Evolutionary conservation across 2,329 filamentous ascomycete species (phyloP), one percentile per base, ranked within the genome.

Genomic region (Corynespora cassiicola): DNA sequence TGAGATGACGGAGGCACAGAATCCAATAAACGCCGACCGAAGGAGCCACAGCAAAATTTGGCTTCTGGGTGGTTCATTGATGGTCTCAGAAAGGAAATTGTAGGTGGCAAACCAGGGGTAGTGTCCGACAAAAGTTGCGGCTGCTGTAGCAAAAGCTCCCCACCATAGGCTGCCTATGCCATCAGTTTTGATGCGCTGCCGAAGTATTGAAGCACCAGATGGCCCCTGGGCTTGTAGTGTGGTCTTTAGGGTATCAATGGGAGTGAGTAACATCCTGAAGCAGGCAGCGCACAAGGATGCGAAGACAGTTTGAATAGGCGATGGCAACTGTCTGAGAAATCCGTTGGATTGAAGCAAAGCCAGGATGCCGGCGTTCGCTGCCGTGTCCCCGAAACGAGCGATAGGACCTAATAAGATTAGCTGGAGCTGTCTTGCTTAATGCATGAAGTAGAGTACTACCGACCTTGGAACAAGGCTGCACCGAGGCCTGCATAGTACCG

Each of bases 81-180:
- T 53, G 1, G 40, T 36, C 7, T 56, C 54, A 1, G 58, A 62
- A 1, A 62, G 46, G 16, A 57, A 49, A 23, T 61, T 61, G 33
- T 61, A 62, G 22, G 41, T 50, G 1, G 57, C 56, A 24, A 62
- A 62, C 58, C 58, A 62, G 6, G 58, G 58, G 32, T 62, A 62
- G 12, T 62, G 57, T 5, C 58, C 58, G 0, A 61, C 55, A 20
- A 62, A 62, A 0, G 58, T 62, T 3, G 58, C 58, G 16, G 58
- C 58, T 7, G 58, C 58, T 5, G 58, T 62, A 2, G 56, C 58
- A 19, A 59, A 57, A n/a, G 57, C 48, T 10, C 58, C 58, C 58
- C 58, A 62, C 58, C 58, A 62, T 4, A 62, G 47, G 35, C 54
- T 58, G 1, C 55, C 52, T 11, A 62, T 37, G 1, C 58, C 58